Evolutionary conservation across 306 rosid genomes (phyloP).

Genomic region (Calophaca sinica): DNA sequence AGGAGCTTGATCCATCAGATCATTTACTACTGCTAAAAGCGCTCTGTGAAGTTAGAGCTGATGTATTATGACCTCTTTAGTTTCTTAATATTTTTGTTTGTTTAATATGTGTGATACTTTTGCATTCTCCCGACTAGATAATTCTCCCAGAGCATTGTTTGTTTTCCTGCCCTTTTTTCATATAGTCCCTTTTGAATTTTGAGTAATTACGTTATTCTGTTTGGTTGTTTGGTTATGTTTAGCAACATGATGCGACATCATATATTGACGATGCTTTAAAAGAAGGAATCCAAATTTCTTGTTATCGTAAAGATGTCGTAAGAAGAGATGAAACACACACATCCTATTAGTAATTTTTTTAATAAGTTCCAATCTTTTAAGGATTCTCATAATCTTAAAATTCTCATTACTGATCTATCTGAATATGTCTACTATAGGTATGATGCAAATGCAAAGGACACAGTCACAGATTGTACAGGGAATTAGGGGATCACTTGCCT

Average conservation of each 20-base stretch:
- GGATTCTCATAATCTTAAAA: conserved; percentile 10
- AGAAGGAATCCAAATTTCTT: conserved; percentile 71
- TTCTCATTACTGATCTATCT: conserved; percentile 33
- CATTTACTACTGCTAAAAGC: conserved; percentile 81
- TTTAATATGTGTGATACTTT: conserved; percentile 6
- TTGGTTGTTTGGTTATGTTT: conserved; percentile 48
- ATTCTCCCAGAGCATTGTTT: conserved; percentile 25
- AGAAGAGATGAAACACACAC: conserved; percentile 69
- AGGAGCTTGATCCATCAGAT: conserved; percentile 69
- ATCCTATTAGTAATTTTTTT: conserved; percentile 70
- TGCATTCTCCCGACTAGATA: conserved; percentile 10
- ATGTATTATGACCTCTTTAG: conserved; percentile 53
- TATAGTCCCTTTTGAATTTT: not conserved
- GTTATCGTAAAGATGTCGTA: conserved; percentile 69
- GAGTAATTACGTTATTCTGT: not conserved
- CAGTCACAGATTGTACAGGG: conserved; percentile 57
- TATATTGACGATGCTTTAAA: conserved; percentile 75
- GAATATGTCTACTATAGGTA: conserved; percentile 65
- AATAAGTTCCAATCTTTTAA: conserved; percentile 14
- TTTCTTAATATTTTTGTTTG: conserved; percentile 29
- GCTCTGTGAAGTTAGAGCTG: conserved; percentile 90
- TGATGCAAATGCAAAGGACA: conserved; percentile 69
- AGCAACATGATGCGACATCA: conserved; percentile 81
- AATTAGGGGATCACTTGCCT: no score
- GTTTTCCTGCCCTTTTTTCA: not conserved